phyloP scores from a whole-genome alignment of 2,329 filamentous ascomycete genomes.

The Aspergillus texensis region DNA sequence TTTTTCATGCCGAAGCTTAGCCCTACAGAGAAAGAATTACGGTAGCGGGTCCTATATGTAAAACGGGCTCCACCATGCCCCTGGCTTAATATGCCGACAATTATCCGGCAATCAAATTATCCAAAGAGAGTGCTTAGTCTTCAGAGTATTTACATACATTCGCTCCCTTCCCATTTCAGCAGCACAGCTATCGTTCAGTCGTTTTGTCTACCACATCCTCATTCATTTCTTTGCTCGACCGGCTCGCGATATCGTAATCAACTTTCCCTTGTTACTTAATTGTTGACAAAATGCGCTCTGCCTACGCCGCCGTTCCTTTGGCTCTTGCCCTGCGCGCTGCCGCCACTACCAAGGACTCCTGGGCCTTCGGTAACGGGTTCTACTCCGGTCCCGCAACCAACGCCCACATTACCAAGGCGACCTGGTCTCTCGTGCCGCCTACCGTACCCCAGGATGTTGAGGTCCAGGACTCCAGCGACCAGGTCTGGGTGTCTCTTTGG shows the following conservation, averaged over 20 bases:
- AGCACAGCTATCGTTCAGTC: too few relatives aligned
- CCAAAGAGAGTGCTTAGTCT: too few relatives aligned
- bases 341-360: slow-evolving; percentile 16
- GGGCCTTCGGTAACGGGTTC: slow-evolving; percentile 22
- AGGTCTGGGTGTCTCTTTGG: slow-evolving; percentile 24
- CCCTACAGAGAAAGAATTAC: background rate
- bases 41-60: background rate
- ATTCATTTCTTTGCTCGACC: background rate
- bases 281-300: background rate
- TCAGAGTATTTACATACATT: background rate
- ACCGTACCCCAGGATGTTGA: slow-evolving; percentile 12
- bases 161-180: too few relatives aligned
- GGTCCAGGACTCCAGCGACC: slow-evolving; percentile 10
- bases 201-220: too few relatives aligned
- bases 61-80: background rate
- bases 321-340: slow-evolving; percentile 9
- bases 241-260: background rate
- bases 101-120: background rate
- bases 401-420: slow-evolving; percentile 22
- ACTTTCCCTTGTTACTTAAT: too few relatives aligned
- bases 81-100: background rate
- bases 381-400: slow-evolving; percentile 21
- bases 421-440: slow-evolving; percentile 21
- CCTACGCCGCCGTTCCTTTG: background rate
- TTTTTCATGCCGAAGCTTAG: background rate